phyloP scores from a whole-genome alignment of 305 asterid genomes.

The Fraxinus floribunda region DNA sequence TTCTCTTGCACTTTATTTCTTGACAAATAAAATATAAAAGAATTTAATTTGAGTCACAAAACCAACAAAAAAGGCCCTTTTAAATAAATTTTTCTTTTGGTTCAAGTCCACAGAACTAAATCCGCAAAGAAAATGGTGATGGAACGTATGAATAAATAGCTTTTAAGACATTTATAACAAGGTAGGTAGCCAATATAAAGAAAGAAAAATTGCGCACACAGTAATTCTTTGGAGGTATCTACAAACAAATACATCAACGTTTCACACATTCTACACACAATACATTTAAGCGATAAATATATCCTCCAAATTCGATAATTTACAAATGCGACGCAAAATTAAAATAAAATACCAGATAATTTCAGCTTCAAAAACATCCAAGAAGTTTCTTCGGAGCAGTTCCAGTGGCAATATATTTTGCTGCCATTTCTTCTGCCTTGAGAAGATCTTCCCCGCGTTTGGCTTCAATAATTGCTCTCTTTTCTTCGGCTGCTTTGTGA shows the following conservation, averaged over 20 bases:
- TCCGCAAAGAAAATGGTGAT: background rate
- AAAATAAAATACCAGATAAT: constrained; percentile 4
- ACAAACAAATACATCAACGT: background rate
- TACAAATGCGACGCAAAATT: constrained; percentile 20
- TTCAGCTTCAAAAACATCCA: constrained; percentile 42
- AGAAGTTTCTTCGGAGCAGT: constrained; percentile 38
- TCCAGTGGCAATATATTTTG: constrained; percentile 39
- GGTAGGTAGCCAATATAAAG: background rate
- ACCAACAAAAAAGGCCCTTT: background rate
- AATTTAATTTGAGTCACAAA: background rate
- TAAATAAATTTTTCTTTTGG: background rate
- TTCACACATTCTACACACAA: constrained; percentile 17
- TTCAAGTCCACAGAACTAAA: background rate
- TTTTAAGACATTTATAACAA: background rate
- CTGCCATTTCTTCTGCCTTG: constrained; percentile 46
- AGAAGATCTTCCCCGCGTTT: constrained; percentile 35
- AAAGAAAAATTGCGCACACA: background rate
- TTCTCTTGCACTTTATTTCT: background rate
- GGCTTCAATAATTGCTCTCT: constrained; percentile 43
- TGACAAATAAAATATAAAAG: background rate
- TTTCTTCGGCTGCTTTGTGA: constrained; percentile 54
- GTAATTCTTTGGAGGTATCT: background rate
- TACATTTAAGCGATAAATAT: constrained; percentile 20
- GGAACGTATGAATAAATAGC: background rate
- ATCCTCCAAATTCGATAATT: constrained; percentile 4